Percentiles rank a stretch among this genome's conserved stretches.
phyloP scores from a whole-genome alignment of 2,329 filamentous ascomycete species.

The Cercospora janseana region DNA sequence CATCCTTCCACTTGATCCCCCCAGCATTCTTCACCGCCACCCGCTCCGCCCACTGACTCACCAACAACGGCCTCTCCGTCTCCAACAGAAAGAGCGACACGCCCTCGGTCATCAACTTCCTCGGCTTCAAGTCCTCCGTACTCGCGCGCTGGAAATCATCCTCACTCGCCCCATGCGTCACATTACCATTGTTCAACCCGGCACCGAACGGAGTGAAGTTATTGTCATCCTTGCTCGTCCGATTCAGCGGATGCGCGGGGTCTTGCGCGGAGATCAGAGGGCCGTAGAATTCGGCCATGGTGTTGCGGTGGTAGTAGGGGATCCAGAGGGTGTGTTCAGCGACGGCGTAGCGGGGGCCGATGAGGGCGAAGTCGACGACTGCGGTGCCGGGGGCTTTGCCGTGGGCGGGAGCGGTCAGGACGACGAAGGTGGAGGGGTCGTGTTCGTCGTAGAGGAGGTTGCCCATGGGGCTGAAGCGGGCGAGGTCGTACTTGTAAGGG shows the following conservation, averaged over 20 bases:
- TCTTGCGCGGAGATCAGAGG: conserved; percentile 57
- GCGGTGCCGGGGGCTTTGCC: conserved; percentile 52
- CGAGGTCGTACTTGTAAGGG: conserved; percentile 55
- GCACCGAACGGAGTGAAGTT: conserved; percentile 18
- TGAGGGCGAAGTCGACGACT: conserved; percentile 67
- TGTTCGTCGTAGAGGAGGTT: conserved; percentile 60
- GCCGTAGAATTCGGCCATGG: conserved; percentile 62
- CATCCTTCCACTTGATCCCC: background rate
- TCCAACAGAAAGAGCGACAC: conserved; percentile 19
- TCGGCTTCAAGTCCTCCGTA: conserved; percentile 17
- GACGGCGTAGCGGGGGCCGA: conserved; percentile 67
- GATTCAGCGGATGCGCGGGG: conserved; percentile 42
- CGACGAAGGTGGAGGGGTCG: conserved; percentile 64
- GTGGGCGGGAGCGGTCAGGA: conserved; percentile 57
- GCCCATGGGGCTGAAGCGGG: conserved; percentile 57
- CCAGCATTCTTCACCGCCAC: conserved; percentile 12
- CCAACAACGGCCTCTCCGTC: conserved; percentile 18
- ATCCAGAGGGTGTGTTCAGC: conserved; percentile 68
- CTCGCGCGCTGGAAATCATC: conserved; percentile 17
- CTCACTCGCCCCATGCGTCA: conserved; percentile 20
- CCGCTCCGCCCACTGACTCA: conserved; percentile 21
- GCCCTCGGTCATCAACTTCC: conserved; percentile 17
- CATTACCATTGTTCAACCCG: conserved; percentile 19
- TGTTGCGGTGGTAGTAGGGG: conserved; percentile 69
- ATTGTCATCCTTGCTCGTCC: conserved; percentile 5